A percentile compares a stretch with the other conserved stretches of the same genome.
phyloP scores from a whole-genome alignment of 768 basidiomycete genomes.

The Serendipita sp. region DNA sequence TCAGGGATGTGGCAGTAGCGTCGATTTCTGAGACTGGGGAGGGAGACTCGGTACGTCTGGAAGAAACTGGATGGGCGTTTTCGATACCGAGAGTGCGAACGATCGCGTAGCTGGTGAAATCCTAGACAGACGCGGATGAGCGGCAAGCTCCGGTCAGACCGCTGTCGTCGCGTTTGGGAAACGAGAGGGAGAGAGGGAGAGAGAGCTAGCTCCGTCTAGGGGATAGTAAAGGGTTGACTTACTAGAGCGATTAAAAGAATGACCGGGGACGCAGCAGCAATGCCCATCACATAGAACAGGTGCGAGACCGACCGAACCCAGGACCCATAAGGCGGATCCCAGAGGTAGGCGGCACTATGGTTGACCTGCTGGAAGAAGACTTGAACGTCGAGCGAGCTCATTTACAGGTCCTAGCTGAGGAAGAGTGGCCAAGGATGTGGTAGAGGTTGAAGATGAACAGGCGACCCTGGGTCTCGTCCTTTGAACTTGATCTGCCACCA shows the following conservation, averaged over 20 bases:
- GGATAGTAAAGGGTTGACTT: neutral
- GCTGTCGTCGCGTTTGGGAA: neutral
- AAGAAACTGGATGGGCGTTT: neutral
- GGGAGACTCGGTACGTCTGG: neutral
- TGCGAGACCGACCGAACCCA: neutral
- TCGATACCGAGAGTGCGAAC: slow-evolving; percentile 1
- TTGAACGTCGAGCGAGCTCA: neutral
- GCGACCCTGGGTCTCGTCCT: too few relatives aligned
- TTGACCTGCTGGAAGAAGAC: neutral
- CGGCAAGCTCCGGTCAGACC: neutral
- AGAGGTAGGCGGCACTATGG: neutral
- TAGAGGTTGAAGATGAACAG: too few relatives aligned
- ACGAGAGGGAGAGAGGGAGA: neutral
- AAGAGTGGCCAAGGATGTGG: too few relatives aligned
- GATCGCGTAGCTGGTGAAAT: slow-evolving; percentile 2
- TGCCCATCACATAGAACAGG: neutral
- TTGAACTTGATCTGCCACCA: too few relatives aligned
- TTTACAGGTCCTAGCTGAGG: neutral
- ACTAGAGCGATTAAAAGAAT: neutral
- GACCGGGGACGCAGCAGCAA: neutral
- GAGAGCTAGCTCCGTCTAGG: neutral
- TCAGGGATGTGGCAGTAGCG: neutral
- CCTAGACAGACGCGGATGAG: neutral
- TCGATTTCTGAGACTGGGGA: neutral
- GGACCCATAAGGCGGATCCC: neutral